Base-by-base conservation (phyloP, 805 yeast genomes). In the Kodamaea neixiangensis region DNA sequence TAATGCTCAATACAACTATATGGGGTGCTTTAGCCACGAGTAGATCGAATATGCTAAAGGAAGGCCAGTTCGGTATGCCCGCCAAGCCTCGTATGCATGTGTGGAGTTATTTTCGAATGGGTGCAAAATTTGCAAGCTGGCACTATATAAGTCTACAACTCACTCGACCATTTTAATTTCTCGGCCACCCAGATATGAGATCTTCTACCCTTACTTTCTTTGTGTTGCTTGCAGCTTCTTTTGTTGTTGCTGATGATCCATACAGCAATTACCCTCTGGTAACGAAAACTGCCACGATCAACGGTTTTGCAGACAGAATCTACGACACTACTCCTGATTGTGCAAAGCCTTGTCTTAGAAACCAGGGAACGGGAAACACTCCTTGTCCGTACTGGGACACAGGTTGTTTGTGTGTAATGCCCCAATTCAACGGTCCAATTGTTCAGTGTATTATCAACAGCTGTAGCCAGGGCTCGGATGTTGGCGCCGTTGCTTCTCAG, bases 321-420 rank as follows among this genome's bases (percentile, higher is more conserved):
- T 67, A 67, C 54, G 62, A 47, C 54, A 52, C 52, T n/a, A 59
- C 67, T 49, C 75, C 77, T 13, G 54, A 58, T 11, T 72, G 77
- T 62, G 77, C 75, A 33, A 62, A 69, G 52, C 40, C 53, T 2
- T 72, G 77, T 65, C 49, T 48, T 63, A 67, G 71, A 21, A 55
- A 49, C 42, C 56, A 57, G 41, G 58, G 65, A 49, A 70, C 76
- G 44, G 66, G 67, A 7, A 55, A 58, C 40, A 70, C 76, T 17
- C 76, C 76, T 44, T 73, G 78, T 54, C 78, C 78, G 44, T 71
- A 71, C 67, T 73, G 77, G 76, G 78, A 73, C 57, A 66, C 77
- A 44, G 78, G 78, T 20, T 73, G 78, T 62, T 67, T 73, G 49
- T 73, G 78, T 68, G 74, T 71, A 41, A 72, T 73, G 69, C 61